Evolutionary conservation across 768 basidiomycete species (phyloP).

Genomic region (Lentinula detonsa): DNA sequence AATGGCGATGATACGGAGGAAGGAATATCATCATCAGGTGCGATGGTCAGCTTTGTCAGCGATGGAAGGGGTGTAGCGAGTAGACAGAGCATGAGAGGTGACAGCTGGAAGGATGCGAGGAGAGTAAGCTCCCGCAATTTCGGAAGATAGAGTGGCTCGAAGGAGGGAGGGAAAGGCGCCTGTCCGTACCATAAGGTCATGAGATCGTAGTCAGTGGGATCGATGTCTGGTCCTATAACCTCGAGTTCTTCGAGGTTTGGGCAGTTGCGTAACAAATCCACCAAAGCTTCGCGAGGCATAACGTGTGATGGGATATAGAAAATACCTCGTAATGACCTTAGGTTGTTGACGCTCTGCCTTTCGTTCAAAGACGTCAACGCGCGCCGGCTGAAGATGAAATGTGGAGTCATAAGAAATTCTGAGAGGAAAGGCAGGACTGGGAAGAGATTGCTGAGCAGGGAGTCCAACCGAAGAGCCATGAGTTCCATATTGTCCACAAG

Average conservation of each 20-base stretch:
- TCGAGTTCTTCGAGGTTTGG: constrained; percentile 58
- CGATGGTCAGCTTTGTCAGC: constrained; percentile 59
- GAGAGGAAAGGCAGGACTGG: constrained; percentile 63
- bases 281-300: constrained; percentile 46
- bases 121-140: constrained; percentile 55
- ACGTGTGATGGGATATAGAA: constrained; percentile 35
- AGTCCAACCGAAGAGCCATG: constrained; percentile 53
- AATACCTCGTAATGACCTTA: constrained; percentile 51
- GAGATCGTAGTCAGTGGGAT: constrained; percentile 42
- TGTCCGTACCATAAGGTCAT: constrained; percentile 10
- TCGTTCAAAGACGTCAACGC: constrained; percentile 45
- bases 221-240: constrained; percentile 53
- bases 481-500: constrained; percentile 24
- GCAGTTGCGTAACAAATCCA: constrained; percentile 50
- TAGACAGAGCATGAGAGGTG: constrained; percentile 56
- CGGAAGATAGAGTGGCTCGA: constrained; percentile 46
- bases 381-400: constrained; percentile 55
- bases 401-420: constrained; percentile 45
- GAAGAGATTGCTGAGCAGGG: constrained; percentile 57
- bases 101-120: constrained; percentile 55
- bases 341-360: constrained; percentile 42
- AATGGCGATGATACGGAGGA: constrained; percentile 51
- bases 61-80: constrained; percentile 55
- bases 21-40: constrained; percentile 69
- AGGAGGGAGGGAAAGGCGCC: constrained; percentile 22